Evolutionary conservation across 139 green algal species (phyloP).

Genomic region (Chlorella sp.): DNA sequence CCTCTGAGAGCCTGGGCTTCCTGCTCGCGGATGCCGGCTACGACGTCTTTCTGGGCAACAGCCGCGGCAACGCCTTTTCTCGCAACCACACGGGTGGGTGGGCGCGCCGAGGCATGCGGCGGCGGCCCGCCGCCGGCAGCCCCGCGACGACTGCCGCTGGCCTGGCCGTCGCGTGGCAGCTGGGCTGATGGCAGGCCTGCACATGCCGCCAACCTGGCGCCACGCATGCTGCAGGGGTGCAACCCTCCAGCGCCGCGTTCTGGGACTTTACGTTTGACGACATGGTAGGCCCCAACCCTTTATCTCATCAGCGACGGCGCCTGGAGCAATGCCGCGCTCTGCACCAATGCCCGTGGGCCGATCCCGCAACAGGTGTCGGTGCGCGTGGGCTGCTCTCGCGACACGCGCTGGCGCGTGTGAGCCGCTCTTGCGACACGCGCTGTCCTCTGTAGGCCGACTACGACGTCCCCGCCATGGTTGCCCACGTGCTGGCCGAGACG

Average conservation of each 20-base stretch:
- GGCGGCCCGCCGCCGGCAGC: not conserved
- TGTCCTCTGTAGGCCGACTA: too few species aligned
- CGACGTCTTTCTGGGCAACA: slow-evolving; percentile 56
- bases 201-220: too few species aligned
- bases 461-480: slow-evolving; percentile 69
- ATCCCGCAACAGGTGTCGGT: too few species aligned
- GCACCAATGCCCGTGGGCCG: too few species aligned
- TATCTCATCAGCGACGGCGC: too few species aligned
- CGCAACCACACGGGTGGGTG: slow-evolving; percentile 54
- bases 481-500: slow-evolving; percentile 55
- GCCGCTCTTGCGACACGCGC: too few species aligned
- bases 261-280: slow-evolving; percentile 69
- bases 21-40: slow-evolving; percentile 73
- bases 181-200: too few species aligned
- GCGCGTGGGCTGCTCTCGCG: too few species aligned
- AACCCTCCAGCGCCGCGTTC: slow-evolving; percentile 42
- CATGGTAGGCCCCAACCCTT: too few species aligned
- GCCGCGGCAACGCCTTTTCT: slow-evolving; percentile 57
- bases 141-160: not conserved
- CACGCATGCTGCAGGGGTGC: slow-evolving; percentile 25
- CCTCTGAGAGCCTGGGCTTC: slow-evolving; percentile 71
- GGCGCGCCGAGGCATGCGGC: not conserved
- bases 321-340: too few species aligned
- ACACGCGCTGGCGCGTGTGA: too few species aligned
- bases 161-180: too few species aligned